These are phyloP conservation scores for Pythium phragmiticola DNA, from an alignment of 352 stramenopile genomes.

Conservation along the genomic window DNA sequence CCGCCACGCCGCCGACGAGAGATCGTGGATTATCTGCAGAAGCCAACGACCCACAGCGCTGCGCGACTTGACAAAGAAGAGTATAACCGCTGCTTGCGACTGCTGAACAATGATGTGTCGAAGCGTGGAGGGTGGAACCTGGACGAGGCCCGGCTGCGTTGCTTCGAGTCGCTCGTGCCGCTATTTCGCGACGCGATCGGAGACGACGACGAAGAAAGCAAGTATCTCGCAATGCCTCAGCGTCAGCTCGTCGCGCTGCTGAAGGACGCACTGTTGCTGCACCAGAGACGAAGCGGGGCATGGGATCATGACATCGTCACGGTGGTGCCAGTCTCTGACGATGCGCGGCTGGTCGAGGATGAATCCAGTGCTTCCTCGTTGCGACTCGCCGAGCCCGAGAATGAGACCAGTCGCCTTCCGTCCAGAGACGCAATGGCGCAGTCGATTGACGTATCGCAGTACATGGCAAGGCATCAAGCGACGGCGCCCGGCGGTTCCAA, in stretches of 20 bases:
- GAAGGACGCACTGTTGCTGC: slow-evolving; percentile 35
- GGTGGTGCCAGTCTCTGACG: not conserved
- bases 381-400: slow-evolving; percentile 1
- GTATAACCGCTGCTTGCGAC: slow-evolving; percentile 12
- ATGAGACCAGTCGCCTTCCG: not conserved
- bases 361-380: slow-evolving; percentile 5
- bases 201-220: slow-evolving; percentile 39
- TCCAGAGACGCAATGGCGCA: slow-evolving; percentile 2
- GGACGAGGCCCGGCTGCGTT: slow-evolving; percentile 39
- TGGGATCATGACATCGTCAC: slow-evolving; percentile 1
- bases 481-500: not conserved
- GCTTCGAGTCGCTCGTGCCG: slow-evolving; percentile 43
- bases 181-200: slow-evolving; percentile 44
- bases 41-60: not conserved
- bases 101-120: slow-evolving; percentile 8
- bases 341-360: not conserved
- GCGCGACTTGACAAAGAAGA: slow-evolving; percentile 16
- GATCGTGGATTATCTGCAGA: slow-evolving; percentile 22
- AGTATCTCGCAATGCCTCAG: slow-evolving; percentile 43
- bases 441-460: slow-evolving; percentile 12
- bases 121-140: slow-evolving; percentile 20
- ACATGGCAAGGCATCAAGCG: not conserved
- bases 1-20: not conserved
- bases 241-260: slow-evolving; percentile 43
- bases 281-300: not conserved